These are phyloP conservation scores for Populus trichocarpa DNA, from an alignment of 441 rosid genomes.

Conservation along the genomic window DNA sequence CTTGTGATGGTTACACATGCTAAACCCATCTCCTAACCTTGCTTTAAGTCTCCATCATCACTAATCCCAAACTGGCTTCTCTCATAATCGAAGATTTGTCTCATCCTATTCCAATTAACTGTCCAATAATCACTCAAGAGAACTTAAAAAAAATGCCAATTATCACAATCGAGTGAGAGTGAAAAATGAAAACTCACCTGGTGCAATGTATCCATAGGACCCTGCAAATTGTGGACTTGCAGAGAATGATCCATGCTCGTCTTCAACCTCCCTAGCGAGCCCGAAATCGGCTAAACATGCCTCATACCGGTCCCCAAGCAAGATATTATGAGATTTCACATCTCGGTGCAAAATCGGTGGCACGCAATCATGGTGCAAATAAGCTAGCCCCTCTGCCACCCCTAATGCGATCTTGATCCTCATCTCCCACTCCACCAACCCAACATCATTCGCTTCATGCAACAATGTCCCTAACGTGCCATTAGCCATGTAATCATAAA, in stretches of 20 bases:
- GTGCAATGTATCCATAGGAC: slow-evolving; percentile 94
- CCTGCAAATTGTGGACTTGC: slow-evolving; percentile 70
- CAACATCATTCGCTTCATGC: slow-evolving; percentile 39
- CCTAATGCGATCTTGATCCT: slow-evolving; percentile 69
- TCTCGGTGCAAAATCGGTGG: slow-evolving; percentile 87
- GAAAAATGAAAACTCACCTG: slow-evolving; percentile 41
- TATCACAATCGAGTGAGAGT: neutral
- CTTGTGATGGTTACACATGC: neutral
- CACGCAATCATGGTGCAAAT: slow-evolving; percentile 84
- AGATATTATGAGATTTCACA: slow-evolving; percentile 70
- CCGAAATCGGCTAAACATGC: slow-evolving; percentile 90
- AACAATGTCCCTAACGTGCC: slow-evolving; percentile 61
- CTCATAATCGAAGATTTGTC: neutral
- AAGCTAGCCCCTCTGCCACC: slow-evolving; percentile 78
- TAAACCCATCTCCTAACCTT: neutral
- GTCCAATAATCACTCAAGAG: neutral
- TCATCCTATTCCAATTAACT: neutral
- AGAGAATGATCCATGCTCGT: slow-evolving; percentile 39
- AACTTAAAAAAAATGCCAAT: neutral
- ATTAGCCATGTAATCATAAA: slow-evolving; percentile 66
- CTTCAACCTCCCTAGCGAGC: slow-evolving; percentile 65
- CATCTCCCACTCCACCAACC: slow-evolving; percentile 58
- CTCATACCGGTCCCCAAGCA: slow-evolving; percentile 65
- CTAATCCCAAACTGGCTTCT: neutral
- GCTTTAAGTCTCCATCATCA: neutral